Evolutionary conservation across 345 rosid species (phyloP), one percentile per base, ranked within the genome.

Genomic region (Pseudoturritis turrita): DNA sequence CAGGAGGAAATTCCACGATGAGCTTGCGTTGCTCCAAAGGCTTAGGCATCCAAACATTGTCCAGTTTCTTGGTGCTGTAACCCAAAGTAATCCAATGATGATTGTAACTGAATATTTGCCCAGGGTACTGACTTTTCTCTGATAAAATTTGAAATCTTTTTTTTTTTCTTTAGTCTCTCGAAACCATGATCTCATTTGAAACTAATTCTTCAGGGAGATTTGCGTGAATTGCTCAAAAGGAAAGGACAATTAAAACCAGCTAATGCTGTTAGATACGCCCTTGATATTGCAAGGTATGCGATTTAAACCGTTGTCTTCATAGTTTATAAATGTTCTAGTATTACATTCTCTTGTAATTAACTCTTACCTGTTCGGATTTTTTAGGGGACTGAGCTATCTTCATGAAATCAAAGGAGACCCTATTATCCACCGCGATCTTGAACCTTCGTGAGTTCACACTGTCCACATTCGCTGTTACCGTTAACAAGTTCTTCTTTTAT

Each of bases 31-130:
- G 77, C 89, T 95, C 66, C 97, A 91, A 84, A 89, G 85, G 84
- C 88, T 95, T 60, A 81, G 96, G 9, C 99, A 95, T 82, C 99
- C 96, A 62, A 91, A 95, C 77, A 96, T 91, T 3, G 96, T 95
- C 17, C 99, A 95, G 78, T 95, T 95, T 80, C 86, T 95, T 71
- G 96, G 99, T 68, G 97, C 99, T 58, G 96, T 95, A 66, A 94
- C 97, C 17, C 99, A 89, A 72, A 95, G 83, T 81, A 91, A 89
- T 69, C 97, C 99, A 39, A 88, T 95, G 99, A 95, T 95, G 97
- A 95, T 91, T 76, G 97, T 95, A 51, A 95, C 89, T 13, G 99
- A 91, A 74, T 91, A 89, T 77, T 73, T 95, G 65, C 96, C 89
- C 10, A 88, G 90, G 96, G 97, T 94, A 47, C 64, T 51, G 8